These are phyloP conservation scores for Moesziomyces sp. DNA, from an alignment of 1,284 basidiomycete species.

Conservation along the genomic window DNA sequence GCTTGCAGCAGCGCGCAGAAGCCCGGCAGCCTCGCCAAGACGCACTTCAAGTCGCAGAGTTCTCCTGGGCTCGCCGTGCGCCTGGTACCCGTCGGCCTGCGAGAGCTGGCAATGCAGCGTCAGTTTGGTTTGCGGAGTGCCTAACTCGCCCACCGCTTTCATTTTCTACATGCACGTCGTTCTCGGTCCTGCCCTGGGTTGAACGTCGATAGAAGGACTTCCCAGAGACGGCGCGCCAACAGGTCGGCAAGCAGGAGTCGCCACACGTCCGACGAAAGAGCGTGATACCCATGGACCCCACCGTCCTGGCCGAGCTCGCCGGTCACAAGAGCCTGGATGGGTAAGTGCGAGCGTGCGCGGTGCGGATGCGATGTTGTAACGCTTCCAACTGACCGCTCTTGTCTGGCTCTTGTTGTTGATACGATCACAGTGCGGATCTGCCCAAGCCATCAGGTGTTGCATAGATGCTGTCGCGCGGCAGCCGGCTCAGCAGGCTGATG, in stretches of 20 bases:
- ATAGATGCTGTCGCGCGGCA: slow-evolving; percentile 11
- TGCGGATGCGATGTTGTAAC: not conserved
- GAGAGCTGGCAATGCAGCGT: not conserved
- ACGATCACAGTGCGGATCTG: slow-evolving; percentile 17
- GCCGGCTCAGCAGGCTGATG: too few relatives aligned
- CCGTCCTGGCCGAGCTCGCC: slow-evolving; percentile 67
- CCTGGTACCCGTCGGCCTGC: not conserved
- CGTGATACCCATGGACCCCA: slow-evolving; percentile 68
- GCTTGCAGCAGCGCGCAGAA: not conserved
- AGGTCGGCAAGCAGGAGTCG: slow-evolving; percentile 46
- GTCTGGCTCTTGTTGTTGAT: not conserved
- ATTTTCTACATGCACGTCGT: not conserved
- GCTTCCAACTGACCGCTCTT: not conserved
- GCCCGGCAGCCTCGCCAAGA: too few relatives aligned
- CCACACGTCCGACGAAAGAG: slow-evolving; percentile 66
- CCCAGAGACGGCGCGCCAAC: slow-evolving; percentile 51
- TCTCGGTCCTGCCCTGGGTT: not conserved
- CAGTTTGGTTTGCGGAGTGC: not conserved
- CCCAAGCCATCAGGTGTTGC: slow-evolving; percentile 33
- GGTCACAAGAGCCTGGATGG: slow-evolving; percentile 65
- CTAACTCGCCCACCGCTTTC: not conserved
- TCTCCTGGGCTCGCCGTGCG: too few relatives aligned
- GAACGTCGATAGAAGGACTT: slow-evolving; percentile 37
- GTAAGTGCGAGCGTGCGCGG: slow-evolving; percentile 13
- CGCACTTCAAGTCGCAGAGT: too few relatives aligned